Evolutionary conservation across 768 basidiomycete genomes (phyloP).

Genomic region (Mycena pura): DNA sequence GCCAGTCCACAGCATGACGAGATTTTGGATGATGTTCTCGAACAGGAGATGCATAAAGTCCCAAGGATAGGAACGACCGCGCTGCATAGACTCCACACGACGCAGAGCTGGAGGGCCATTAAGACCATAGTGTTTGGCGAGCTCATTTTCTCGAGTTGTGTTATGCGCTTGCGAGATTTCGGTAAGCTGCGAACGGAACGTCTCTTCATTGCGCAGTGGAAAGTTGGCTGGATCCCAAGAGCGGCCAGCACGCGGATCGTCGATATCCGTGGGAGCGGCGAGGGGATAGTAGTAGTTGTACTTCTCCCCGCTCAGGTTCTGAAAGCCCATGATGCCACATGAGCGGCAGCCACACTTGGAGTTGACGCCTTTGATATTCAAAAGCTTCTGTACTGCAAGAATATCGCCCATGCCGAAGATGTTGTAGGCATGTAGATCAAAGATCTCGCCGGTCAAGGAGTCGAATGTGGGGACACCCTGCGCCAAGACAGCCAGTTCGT

Average conservation of each 20-base stretch:
- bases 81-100: constrained; percentile 34
- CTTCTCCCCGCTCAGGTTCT: constrained; percentile 29
- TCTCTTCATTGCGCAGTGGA: constrained; percentile 45
- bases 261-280: constrained; percentile 21
- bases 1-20: constrained; percentile 43
- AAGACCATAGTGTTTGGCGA: constrained; percentile 37
- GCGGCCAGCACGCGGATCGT: background rate
- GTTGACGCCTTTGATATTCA: constrained; percentile 47
- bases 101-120: constrained; percentile 35
- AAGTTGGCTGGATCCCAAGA: constrained; percentile 30
- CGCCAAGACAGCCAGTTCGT: background rate
- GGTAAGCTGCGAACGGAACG: constrained; percentile 24
- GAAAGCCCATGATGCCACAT: constrained; percentile 41
- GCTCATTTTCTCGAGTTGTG: constrained; percentile 19
- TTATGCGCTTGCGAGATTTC: background rate
- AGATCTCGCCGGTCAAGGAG: constrained; percentile 31
- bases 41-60: constrained; percentile 57
- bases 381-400: constrained; percentile 35
- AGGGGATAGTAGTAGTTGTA: constrained; percentile 31
- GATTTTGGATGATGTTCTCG: constrained; percentile 49
- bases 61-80: constrained; percentile 42
- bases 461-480: constrained; percentile 25
- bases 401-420: constrained; percentile 43
- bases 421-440: constrained; percentile 36
- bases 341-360: constrained; percentile 38